Evolutionary conservation across 441 rosid genomes (phyloP).

Genomic region (Adansonia rubrostipa): DNA sequence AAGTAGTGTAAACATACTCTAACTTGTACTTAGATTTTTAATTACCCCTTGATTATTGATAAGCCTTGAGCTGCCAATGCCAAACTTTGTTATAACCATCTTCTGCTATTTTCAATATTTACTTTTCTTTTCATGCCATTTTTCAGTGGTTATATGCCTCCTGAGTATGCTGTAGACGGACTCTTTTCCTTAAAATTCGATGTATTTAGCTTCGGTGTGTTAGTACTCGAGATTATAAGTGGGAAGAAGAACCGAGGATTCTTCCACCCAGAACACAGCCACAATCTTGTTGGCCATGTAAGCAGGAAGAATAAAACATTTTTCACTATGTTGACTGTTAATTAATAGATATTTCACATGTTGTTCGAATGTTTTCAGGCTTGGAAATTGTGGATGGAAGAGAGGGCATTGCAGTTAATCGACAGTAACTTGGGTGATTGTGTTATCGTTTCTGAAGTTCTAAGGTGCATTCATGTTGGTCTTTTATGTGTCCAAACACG

Average conservation of each 20-base stretch:
- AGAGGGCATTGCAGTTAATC: conserved; percentile 33
- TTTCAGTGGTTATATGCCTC: conserved; percentile 23
- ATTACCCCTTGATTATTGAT: too few species aligned
- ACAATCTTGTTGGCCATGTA: conserved; percentile 31
- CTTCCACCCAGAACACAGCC: conserved; percentile 27
- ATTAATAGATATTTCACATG: background rate
- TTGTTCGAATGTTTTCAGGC: background rate
- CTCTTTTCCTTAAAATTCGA: conserved; percentile 41
- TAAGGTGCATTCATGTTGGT: conserved; percentile 40
- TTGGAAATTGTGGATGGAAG: conserved; percentile 28
- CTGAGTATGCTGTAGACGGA: conserved; percentile 34
- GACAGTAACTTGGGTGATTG: conserved; percentile 30
- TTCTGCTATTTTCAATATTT: too few species aligned
- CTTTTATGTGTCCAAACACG: conserved; percentile 45
- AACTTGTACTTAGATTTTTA: too few species aligned
- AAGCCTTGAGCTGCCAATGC: background rate
- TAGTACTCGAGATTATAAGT: conserved; percentile 34
- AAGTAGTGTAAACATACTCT: background rate
- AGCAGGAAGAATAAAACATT: background rate
- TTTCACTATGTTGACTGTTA: background rate
- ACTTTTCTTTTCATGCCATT: background rate
- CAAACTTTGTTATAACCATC: background rate
- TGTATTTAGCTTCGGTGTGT: conserved; percentile 40
- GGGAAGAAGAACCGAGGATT: conserved; percentile 39
- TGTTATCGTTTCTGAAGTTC: conserved; percentile 30